Evolutionary conservation across 1,284 basidiomycete genomes (phyloP), one percentile per base, ranked within the genome.

Genomic region (Cutaneotrichosporon spelunceum): DNA sequence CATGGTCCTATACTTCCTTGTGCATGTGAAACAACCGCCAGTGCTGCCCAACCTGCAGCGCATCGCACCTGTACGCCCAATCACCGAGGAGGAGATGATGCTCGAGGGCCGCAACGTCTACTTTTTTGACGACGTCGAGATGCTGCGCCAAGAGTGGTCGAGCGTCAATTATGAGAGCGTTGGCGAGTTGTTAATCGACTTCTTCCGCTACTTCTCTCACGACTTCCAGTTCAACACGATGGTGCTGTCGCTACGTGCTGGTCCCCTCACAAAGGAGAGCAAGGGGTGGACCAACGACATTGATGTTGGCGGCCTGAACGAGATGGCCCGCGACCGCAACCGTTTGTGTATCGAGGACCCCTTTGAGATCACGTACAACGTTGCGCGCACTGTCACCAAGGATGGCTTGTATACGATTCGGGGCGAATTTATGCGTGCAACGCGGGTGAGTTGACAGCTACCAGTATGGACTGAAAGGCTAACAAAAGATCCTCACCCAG

Each of bases 61-160:
- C 78, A 88, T 93, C 82, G 89, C 90, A 30, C 89, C 90, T 30
- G 76, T 92, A 66, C 87, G 89, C 56, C 88, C 90, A 33, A 89
- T 93, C 72, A 84, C 88, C 63, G 75, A 91, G 87, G 90, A 93
- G 76, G 91, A 96, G 70, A 88, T 88, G 52, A 96, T 91, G 82
- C 84, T 95, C 63, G 86, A 87, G 72, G 90, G 87, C 65, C 82
- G 87, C 80, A 91, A 93, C 80, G 89, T 87, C 70, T 93, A 92
- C 86, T 99, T 99, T 81, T 99, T 97, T 77, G 95, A 98, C 81
- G 95, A 99, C 77, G 89, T 96, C 72, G 93, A 96, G 70, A 78
- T 75, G 53, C 83, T 99, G 57, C 86, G 91, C 65, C 88, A 90
- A 75, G 86, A 90, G 71, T 99, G 95, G 93, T 87, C 87, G 70